These are phyloP conservation scores for Pharus latifolius DNA, from an alignment of 176 grass and related monocot species.

Conservation along the genomic window DNA sequence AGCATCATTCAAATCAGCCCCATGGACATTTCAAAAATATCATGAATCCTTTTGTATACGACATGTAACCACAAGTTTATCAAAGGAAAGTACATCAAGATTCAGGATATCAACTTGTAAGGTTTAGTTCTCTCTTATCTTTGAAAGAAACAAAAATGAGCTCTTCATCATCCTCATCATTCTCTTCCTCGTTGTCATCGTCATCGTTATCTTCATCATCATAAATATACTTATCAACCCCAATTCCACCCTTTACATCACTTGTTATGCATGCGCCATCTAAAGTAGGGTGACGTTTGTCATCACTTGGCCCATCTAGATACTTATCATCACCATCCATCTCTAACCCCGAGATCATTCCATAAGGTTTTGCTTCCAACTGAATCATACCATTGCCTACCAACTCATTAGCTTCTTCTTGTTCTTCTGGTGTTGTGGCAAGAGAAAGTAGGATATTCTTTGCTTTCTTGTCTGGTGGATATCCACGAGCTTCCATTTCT, in stretches of 20 bases:
- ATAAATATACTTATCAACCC: conserved; percentile 2
- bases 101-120: conserved; percentile 29
- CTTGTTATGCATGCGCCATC: neutral
- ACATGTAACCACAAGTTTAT: conserved; percentile 7
- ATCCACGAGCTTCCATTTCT: conserved; percentile 62
- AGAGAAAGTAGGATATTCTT: conserved; percentile 81
- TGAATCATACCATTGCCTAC: conserved; percentile 35
- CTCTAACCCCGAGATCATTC: neutral
- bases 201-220: conserved; percentile 30
- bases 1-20: neutral
- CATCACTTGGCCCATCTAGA: conserved; percentile 15
- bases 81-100: conserved; percentile 23
- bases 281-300: neutral
- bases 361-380: conserved; percentile 22
- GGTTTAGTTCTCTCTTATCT: conserved; percentile 49
- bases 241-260: conserved; percentile 21
- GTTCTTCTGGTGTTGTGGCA: conserved; percentile 57
- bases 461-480: conserved; percentile 69
- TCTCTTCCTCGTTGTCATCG: conserved; percentile 26
- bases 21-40: conserved; percentile 16
- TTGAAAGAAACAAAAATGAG: conserved; percentile 62
- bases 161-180: conserved; percentile 34
- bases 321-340: conserved; percentile 13
- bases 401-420: conserved; percentile 65
- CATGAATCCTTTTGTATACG: conserved; percentile 5